Conservation (phyloP, 1,284 basidiomycete genomes). For the Exobasidium cylindrosporum region DNA sequence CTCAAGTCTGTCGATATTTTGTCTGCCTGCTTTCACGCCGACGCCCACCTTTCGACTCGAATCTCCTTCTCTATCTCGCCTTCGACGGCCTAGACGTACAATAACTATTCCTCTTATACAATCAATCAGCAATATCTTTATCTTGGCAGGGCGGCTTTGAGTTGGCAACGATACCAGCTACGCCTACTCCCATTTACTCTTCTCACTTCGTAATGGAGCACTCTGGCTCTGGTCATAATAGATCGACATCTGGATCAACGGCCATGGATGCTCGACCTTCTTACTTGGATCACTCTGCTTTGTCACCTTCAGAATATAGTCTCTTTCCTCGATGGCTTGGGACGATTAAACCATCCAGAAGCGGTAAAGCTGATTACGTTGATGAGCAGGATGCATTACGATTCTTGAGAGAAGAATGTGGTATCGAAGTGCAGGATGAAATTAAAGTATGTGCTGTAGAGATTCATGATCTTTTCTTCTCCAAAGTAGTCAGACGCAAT, state of each 20-base stretch:
- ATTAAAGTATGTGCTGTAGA: conserved; percentile 28
- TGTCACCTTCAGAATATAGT: conserved; percentile 49
- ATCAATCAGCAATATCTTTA: no score
- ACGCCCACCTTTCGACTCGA: no score
- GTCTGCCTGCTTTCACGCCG: no score
- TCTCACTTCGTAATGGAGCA: neutral
- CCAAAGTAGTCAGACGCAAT: neutral
- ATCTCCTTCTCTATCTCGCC: no score
- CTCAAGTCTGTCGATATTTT: no score
- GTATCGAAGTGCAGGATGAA: conserved; percentile 46
- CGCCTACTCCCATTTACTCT: neutral
- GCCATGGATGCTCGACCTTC: conserved; percentile 11
- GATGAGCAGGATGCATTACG: conserved; percentile 51
- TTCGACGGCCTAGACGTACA: no score
- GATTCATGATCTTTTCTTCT: neutral
- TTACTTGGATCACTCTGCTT: conserved; percentile 45
- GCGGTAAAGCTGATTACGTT: conserved; percentile 40
- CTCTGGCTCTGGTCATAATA: neutral
- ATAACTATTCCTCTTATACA: no score
- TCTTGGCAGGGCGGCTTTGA: no score
- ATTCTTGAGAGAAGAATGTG: conserved; percentile 47
- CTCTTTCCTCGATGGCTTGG: conserved; percentile 40
- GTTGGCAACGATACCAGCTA: no score
- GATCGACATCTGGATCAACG: neutral
- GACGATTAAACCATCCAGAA: conserved; percentile 43